Percentiles rank a stretch among this genome's conserved stretches.
phyloP scores from a whole-genome alignment of 208 protist species.

The Crithidia bombi region DNA sequence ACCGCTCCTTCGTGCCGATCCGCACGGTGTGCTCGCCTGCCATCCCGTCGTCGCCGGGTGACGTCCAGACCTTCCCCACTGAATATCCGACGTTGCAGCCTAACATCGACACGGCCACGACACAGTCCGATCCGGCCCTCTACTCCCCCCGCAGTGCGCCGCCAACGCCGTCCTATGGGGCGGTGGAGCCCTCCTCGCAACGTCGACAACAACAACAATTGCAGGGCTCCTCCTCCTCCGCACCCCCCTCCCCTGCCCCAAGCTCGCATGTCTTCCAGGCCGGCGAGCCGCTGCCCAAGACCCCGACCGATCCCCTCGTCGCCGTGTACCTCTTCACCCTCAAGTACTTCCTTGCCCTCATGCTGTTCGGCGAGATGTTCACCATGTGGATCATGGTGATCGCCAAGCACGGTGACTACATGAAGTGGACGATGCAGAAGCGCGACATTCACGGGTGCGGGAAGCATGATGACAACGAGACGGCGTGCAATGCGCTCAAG shows the following conservation, averaged over 20 bases:
- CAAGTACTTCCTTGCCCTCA: slow-evolving; percentile 69
- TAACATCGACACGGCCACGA: neutral
- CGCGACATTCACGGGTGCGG: slow-evolving; percentile 63
- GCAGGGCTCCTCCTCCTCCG: neutral
- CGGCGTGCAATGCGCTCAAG: slow-evolving; percentile 45
- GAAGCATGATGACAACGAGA: slow-evolving; percentile 48
- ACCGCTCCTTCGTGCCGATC: slow-evolving; percentile 41
- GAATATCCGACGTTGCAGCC: slow-evolving; percentile 12
- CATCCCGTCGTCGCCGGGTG: slow-evolving; percentile 1
- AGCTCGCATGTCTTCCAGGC: neutral
- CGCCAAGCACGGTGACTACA: slow-evolving; percentile 47
- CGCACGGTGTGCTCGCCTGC: slow-evolving; percentile 1
- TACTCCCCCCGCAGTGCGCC: slow-evolving; percentile 14
- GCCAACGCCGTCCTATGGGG: slow-evolving; percentile 28
- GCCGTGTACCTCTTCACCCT: slow-evolving; percentile 82
- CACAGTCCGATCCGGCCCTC: neutral
- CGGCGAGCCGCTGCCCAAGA: slow-evolving; percentile 37
- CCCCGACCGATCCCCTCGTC: slow-evolving; percentile 76
- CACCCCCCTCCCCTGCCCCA: slow-evolving; percentile 1
- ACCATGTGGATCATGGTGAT: slow-evolving; percentile 78
- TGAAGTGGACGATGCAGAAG: slow-evolving; percentile 42
- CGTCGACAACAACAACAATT: neutral
- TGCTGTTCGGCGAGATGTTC: slow-evolving; percentile 63
- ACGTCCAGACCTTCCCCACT: neutral
- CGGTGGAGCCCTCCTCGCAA: slow-evolving; percentile 13